Conservation (phyloP, 495 filamentous ascomycete species). For the Trichoderma asperelloides region DNA sequence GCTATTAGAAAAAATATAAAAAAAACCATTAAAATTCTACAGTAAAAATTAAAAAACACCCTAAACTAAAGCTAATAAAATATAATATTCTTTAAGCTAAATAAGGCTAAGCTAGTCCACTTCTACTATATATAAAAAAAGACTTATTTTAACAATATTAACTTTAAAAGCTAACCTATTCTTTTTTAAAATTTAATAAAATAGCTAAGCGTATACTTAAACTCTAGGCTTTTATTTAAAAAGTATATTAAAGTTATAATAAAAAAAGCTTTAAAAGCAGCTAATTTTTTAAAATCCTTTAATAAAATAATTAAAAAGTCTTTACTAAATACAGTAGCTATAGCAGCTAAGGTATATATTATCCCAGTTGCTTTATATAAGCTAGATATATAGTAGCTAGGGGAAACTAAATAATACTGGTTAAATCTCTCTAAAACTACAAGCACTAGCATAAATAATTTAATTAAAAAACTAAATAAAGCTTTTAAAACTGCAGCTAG, state of each 20-base stretch:
- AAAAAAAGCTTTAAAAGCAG: not conserved
- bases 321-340: not conserved
- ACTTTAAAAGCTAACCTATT: not conserved
- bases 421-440: not conserved
- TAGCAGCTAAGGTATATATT: not conserved
- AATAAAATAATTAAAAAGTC: not conserved
- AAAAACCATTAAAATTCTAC: not conserved
- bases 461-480: not conserved
- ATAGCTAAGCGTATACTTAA: not conserved
- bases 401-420: not conserved
- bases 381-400: not conserved
- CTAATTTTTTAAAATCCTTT: not conserved
- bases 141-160: not conserved
- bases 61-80: not conserved
- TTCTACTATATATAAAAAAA: not conserved
- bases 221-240: conserved; percentile 15
- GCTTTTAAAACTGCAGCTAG: not conserved
- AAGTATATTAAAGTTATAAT: conserved; percentile 12
- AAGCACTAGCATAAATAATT: not conserved
- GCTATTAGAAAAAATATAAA: not conserved
- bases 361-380: not conserved
- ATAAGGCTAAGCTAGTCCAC: not conserved
- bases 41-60: not conserved
- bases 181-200: conserved; percentile 13
- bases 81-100: not conserved